Evolutionary conservation across 2,329 filamentous ascomycete species (phyloP).

Genomic region (Fusarium sp.): DNA sequence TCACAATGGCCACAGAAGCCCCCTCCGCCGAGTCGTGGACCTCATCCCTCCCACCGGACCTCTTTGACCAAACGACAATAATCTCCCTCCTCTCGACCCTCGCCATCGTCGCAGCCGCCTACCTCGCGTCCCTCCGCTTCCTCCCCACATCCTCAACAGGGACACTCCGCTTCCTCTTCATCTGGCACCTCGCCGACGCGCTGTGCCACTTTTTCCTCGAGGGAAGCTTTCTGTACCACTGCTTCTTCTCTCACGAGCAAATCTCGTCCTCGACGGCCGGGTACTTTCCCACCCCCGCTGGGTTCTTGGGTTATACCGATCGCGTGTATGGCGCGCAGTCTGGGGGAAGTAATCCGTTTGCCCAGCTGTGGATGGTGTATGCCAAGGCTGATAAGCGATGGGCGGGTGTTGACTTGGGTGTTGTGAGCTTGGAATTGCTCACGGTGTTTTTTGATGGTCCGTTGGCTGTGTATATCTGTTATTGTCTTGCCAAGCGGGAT

Average conservation of each 20-base stretch:
- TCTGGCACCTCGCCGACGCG: slow-evolving; percentile 95
- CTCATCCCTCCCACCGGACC: slow-evolving; percentile 61
- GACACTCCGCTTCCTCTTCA: slow-evolving; percentile 81
- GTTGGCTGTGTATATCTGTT: slow-evolving; percentile 70
- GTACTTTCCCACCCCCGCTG: slow-evolving; percentile 62
- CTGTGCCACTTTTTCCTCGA: slow-evolving; percentile 93
- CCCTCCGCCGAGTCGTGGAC: slow-evolving; percentile 15
- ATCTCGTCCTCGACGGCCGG: slow-evolving; percentile 42
- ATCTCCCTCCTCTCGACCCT: slow-evolving; percentile 68
- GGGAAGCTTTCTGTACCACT: slow-evolving; percentile 92
- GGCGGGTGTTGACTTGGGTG: slow-evolving; percentile 71
- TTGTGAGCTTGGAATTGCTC: slow-evolving; percentile 73
- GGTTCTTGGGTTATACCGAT: slow-evolving; percentile 63
- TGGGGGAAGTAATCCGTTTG: slow-evolving; percentile 65
- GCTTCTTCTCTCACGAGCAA: slow-evolving; percentile 77
- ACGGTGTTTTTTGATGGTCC: slow-evolving; percentile 74
- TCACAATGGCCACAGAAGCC: slow-evolving; percentile 25
- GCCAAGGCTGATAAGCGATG: slow-evolving; percentile 73
- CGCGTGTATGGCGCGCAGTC: slow-evolving; percentile 68
- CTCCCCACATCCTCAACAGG: slow-evolving; percentile 63
- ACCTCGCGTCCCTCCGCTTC: slow-evolving; percentile 59
- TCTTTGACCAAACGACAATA: slow-evolving; percentile 71
- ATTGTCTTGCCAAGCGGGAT: slow-evolving; percentile 67
- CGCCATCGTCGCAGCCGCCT: slow-evolving; percentile 63
- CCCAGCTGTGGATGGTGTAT: slow-evolving; percentile 77